These are phyloP conservation scores for Penicillium mononematosum DNA, from an alignment of 495 filamentous ascomycete species.

Conservation along the genomic window DNA sequence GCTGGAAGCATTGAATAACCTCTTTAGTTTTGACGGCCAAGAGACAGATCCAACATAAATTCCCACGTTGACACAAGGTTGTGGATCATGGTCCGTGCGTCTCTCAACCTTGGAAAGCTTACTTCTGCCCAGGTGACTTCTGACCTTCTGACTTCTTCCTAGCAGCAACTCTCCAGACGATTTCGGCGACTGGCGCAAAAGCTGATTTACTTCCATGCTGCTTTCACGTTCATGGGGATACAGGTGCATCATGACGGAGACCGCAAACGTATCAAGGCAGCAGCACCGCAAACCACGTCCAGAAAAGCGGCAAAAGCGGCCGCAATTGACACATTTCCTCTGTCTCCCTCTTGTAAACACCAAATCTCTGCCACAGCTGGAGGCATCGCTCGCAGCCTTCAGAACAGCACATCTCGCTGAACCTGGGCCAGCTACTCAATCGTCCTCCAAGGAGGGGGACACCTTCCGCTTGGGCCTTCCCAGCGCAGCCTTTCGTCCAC, in stretches of 20 bases:
- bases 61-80: neutral
- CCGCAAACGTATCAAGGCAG: conserved; percentile 11
- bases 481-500: conserved; percentile 65
- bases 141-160: neutral
- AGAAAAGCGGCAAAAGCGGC: conserved; percentile 37
- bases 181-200: neutral
- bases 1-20: neutral
- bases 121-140: neutral
- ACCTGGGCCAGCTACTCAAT: conserved; percentile 12
- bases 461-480: conserved; percentile 43
- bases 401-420: conserved; percentile 49
- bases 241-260: conserved; percentile 15
- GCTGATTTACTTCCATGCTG: neutral
- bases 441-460: conserved; percentile 13
- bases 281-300: conserved; percentile 11
- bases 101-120: neutral
- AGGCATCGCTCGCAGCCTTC: conserved; percentile 59
- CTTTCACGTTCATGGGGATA: neutral
- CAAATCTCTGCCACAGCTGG: conserved; percentile 61
- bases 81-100: conserved; percentile 1
- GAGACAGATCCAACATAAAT: neutral
- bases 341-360: conserved; percentile 74
- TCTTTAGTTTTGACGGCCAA: neutral
- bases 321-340: conserved; percentile 80
- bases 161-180: neutral